Conservation (phyloP, 2,329 filamentous ascomycete species). For the Pyrenophora seminiperda region DNA sequence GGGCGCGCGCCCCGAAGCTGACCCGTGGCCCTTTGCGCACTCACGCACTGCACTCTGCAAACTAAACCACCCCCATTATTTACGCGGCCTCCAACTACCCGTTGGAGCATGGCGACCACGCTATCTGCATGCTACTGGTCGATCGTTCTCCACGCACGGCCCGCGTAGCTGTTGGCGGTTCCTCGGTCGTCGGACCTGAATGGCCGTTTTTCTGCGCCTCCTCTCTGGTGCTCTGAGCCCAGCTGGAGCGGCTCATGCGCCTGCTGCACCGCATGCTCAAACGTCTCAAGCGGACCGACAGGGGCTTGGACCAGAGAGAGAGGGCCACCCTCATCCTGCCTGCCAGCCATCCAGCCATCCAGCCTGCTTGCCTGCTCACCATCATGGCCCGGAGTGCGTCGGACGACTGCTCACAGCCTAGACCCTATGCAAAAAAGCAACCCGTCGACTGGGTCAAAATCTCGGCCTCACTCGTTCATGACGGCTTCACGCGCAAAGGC, state of each 20-base stretch:
- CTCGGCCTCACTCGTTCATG: not conserved
- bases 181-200: constrained; percentile 30
- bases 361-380: constrained; percentile 2
- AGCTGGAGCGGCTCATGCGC: constrained; percentile 38
- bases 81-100: constrained; percentile 20
- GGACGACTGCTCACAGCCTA: too few species aligned
- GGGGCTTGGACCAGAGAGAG: constrained; percentile 15
- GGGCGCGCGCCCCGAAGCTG: constrained; percentile 16
- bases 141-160: constrained; percentile 37
- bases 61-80: not conserved
- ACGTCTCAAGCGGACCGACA: constrained; percentile 35
- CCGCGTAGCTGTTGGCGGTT: constrained; percentile 26
- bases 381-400: not conserved
- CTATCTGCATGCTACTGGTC: constrained; percentile 26
- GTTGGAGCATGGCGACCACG: constrained; percentile 16
- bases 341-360: constrained; percentile 13
- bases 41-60: constrained; percentile 1
- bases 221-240: constrained; percentile 24
- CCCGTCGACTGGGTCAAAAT: too few species aligned
- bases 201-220: constrained; percentile 34
- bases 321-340: constrained; percentile 19
- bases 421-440: not conserved
- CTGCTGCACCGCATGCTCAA: constrained; percentile 32
- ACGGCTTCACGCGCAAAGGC: too few species aligned
- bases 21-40: constrained; percentile 11